These are phyloP conservation scores for Colletotrichum abscissum DNA, from an alignment of 2,329 filamentous ascomycete genomes.

Conservation along the genomic window DNA sequence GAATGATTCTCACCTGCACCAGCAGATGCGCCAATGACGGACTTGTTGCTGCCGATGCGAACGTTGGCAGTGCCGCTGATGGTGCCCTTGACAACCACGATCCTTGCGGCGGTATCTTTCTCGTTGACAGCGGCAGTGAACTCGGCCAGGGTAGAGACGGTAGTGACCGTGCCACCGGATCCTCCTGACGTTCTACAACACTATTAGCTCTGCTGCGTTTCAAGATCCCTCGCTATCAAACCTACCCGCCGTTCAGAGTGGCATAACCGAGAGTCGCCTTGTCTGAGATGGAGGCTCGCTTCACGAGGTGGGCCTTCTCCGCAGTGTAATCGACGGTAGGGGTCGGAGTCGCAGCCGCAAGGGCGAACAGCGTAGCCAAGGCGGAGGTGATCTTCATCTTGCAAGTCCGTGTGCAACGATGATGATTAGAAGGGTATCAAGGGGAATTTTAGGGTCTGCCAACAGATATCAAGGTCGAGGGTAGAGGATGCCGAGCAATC, in stretches of 20 bases:
- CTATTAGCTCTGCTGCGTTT: neutral
- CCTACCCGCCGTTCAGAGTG: constrained; percentile 51
- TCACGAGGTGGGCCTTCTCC: constrained; percentile 30
- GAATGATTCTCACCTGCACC: constrained; percentile 28
- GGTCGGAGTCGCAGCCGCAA: constrained; percentile 35
- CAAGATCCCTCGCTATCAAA: no score
- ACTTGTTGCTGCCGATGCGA: constrained; percentile 55
- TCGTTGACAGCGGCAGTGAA: constrained; percentile 57
- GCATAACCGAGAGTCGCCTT: constrained; percentile 54
- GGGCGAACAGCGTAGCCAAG: constrained; percentile 28
- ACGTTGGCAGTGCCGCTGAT: constrained; percentile 51
- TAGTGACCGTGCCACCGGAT: constrained; percentile 58
- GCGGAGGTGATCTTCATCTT: constrained; percentile 30
- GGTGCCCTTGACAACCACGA: constrained; percentile 51
- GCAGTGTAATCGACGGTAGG: constrained; percentile 24
- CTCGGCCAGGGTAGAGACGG: constrained; percentile 57
- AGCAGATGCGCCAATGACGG: constrained; percentile 49
- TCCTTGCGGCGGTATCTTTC: constrained; percentile 46
- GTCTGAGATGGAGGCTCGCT: constrained; percentile 38
- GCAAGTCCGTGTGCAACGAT: neutral
- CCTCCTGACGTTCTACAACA: constrained; percentile 57
- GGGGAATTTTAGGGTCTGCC: neutral
- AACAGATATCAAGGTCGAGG: neutral
- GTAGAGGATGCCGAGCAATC: neutral
- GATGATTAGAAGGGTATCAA: neutral